Percentiles rank a stretch among this genome's conserved stretches.
These are phyloP conservation scores for Termitomyces sp. DNA, from an alignment of 768 basidiomycete species.

Conservation along the genomic window DNA sequence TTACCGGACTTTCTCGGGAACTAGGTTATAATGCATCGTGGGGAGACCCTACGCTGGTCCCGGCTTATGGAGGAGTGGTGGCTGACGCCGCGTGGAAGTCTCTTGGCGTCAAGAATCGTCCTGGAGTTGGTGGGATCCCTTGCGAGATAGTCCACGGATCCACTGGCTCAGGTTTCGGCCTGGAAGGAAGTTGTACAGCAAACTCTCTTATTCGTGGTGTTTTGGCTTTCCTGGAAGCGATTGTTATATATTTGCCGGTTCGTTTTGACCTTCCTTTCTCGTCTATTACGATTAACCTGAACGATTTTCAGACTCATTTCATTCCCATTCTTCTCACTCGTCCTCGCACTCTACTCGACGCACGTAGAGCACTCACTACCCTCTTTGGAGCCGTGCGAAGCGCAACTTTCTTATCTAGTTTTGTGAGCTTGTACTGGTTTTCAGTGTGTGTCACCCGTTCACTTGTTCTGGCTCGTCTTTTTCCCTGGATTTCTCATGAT, in stretches of 20 bases:
- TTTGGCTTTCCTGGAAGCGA: constrained; percentile 55
- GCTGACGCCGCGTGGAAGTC: constrained; percentile 51
- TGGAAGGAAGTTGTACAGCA: constrained; percentile 51
- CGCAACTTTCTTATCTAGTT: constrained; percentile 66
- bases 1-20: constrained; percentile 42
- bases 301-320: constrained; percentile 54
- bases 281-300: constrained; percentile 1
- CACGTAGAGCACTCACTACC: constrained; percentile 33
- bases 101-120: constrained; percentile 47
- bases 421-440: constrained; percentile 67
- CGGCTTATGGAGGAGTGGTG: constrained; percentile 52
- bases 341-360: constrained; percentile 45
- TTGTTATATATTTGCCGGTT: constrained; percentile 69
- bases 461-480: constrained; percentile 51
- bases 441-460: constrained; percentile 67
- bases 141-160: constrained; percentile 69
- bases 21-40: constrained; percentile 55
- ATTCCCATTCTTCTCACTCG: constrained; percentile 58
- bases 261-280: constrained; percentile 18
- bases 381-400: constrained; percentile 54
- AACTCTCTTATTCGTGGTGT: constrained; percentile 51
- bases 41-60: constrained; percentile 57
- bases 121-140: constrained; percentile 63
- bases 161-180: constrained; percentile 38
- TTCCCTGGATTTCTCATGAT: constrained; percentile 68